A percentile compares a stretch with the other conserved stretches of the same genome.
phyloP scores from a whole-genome alignment of 2,329 filamentous ascomycete species.

The Calycina marina region DNA sequence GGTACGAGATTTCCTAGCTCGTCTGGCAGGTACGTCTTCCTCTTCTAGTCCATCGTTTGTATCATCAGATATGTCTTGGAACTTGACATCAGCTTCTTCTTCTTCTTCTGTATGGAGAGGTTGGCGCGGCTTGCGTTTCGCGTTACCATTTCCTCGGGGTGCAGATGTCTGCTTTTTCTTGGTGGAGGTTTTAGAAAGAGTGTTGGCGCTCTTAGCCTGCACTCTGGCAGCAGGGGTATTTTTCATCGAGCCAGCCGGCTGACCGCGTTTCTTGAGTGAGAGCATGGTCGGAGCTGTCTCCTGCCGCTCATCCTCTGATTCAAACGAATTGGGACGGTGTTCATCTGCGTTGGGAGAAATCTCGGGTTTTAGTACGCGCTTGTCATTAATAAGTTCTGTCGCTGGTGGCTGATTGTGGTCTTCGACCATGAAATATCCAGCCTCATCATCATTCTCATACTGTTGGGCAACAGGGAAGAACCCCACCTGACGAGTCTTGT shows the following conservation, averaged over 20 bases:
- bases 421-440: constrained; percentile 19
- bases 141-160: constrained; percentile 3
- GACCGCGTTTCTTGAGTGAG: constrained; percentile 10
- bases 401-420: constrained; percentile 10
- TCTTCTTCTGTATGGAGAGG: neutral
- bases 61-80: no score
- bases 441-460: constrained; percentile 14
- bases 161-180: constrained; percentile 1
- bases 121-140: constrained; percentile 4
- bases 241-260: constrained; percentile 8
- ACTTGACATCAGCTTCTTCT: neutral
- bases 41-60: no score
- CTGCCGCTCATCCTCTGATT: constrained; percentile 4
- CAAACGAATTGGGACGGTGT: constrained; percentile 9
- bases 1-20: no score
- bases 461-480: constrained; percentile 21
- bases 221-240: constrained; percentile 4
- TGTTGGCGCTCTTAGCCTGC: constrained; percentile 5
- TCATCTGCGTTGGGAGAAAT: constrained; percentile 7
- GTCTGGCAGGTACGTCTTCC: no score
- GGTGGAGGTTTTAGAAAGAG: constrained; percentile 5
- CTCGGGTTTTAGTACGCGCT: constrained; percentile 13
- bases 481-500: constrained; percentile 8
- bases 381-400: constrained; percentile 4
- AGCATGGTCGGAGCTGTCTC: constrained; percentile 2